phyloP scores from a whole-genome alignment of 805 yeast species.

The Suhomyces vadensis region DNA sequence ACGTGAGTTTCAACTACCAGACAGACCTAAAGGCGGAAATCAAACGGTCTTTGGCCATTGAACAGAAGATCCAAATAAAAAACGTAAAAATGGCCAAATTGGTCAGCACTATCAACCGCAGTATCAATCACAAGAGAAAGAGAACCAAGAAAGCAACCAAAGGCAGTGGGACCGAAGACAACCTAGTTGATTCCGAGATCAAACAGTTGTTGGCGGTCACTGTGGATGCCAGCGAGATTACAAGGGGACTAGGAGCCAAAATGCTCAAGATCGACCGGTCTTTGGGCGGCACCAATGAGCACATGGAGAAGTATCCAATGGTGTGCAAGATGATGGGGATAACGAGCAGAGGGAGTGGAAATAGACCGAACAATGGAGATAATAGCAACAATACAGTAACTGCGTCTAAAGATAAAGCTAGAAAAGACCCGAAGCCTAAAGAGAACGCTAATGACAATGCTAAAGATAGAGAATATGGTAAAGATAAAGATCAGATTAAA shows the following conservation, averaged over 20 bases:
- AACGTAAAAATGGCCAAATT: conserved; percentile 38
- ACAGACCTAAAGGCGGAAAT: conserved; percentile 38
- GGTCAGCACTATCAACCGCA: conserved; percentile 21
- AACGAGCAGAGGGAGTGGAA: background rate
- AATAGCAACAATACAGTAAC: no score
- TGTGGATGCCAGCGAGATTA: conserved; percentile 15
- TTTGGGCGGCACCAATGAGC: background rate
- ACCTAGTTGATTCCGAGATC: conserved; percentile 10
- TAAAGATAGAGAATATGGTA: no score
- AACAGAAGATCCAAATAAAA: conserved; percentile 42
- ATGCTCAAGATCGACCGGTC: background rate
- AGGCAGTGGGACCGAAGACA: conserved; percentile 4
- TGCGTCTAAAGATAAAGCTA: no score
- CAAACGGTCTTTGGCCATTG: conserved; percentile 32
- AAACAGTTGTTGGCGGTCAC: conserved; percentile 7
- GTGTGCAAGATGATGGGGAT: background rate
- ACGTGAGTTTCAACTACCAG: conserved; percentile 34
- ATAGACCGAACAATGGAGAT: background rate
- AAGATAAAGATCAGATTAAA: no score
- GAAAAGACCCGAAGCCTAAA: no score
- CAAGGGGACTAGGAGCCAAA: conserved; percentile 5
- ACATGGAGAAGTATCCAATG: background rate
- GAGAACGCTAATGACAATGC: no score
- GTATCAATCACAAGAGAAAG: conserved; percentile 13
- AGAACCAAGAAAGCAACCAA: conserved; percentile 4